These are phyloP conservation scores for Phylloporus gajari DNA, from an alignment of 1,284 basidiomycete species.

Conservation along the genomic window DNA sequence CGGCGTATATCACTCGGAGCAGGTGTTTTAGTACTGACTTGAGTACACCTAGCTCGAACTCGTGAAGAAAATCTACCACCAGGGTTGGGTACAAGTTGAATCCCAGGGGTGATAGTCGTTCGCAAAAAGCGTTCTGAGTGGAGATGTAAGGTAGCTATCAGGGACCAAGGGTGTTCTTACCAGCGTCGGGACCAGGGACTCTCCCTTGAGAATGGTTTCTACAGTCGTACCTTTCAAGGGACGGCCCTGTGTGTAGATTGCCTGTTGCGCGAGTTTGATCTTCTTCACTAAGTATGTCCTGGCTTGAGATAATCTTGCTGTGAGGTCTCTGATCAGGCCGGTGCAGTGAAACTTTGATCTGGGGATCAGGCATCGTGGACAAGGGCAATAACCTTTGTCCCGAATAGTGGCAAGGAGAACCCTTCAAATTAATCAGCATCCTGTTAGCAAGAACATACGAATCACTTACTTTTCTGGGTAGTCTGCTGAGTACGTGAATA, in stretches of 20 bases:
- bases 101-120: too few relatives aligned
- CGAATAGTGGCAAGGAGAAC: neutral
- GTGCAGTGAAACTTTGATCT: slow-evolving; percentile 6
- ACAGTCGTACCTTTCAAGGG: slow-evolving; percentile 4
- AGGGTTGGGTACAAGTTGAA: neutral
- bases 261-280: neutral
- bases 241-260: neutral
- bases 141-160: too few relatives aligned
- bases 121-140: slow-evolving; percentile 2
- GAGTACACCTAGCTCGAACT: neutral
- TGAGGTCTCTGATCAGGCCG: neutral
- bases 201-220: neutral
- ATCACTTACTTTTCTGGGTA: slow-evolving; percentile 5
- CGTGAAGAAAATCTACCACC: neutral
- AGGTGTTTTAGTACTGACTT: neutral
- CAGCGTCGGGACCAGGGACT: slow-evolving; percentile 4
- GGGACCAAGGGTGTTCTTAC: neutral
- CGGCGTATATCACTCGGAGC: neutral
- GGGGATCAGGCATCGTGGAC: slow-evolving; percentile 1
- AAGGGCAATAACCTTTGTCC: slow-evolving; percentile 2
- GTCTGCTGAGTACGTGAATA: neutral
- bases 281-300: neutral
- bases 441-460: neutral
- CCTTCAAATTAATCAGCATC: neutral
- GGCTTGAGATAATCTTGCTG: neutral